Percentiles rank a stretch among this genome's conserved stretches.
These are phyloP conservation scores for Fusarium buharicum DNA, from an alignment of 2,329 filamentous ascomycete species.

Conservation along the genomic window DNA sequence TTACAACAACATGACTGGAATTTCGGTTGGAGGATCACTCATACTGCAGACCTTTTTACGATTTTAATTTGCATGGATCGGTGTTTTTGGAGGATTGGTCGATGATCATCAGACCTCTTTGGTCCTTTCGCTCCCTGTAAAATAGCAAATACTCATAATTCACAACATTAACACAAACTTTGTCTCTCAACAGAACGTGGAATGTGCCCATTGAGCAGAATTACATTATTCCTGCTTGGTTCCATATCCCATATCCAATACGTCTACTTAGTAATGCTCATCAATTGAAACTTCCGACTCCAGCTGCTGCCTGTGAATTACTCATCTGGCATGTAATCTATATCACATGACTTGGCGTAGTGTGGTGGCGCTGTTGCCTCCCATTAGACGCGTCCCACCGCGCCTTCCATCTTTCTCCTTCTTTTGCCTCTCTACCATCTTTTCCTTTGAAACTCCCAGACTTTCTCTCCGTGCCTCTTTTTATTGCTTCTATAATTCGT, in stretches of 20 bases:
- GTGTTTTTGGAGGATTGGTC: slow-evolving; percentile 32
- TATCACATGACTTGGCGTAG: slow-evolving; percentile 55
- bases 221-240: too few species aligned
- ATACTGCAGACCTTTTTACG: not conserved
- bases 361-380: slow-evolving; percentile 43
- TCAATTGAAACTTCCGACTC: not conserved
- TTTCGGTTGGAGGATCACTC: not conserved
- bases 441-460: slow-evolving; percentile 1
- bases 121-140: slow-evolving; percentile 37
- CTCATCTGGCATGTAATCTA: not conserved
- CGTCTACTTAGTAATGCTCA: not conserved
- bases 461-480: not conserved
- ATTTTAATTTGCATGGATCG: slow-evolving; percentile 30
- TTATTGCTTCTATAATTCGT: not conserved
- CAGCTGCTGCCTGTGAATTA: not conserved
- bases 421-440: slow-evolving; percentile 26
- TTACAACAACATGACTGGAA: not conserved
- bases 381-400: slow-evolving; percentile 50
- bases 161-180: slow-evolving; percentile 1
- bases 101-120: slow-evolving; percentile 15
- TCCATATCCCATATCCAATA: too few species aligned
- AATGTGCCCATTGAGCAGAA: not conserved
- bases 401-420: slow-evolving; percentile 42
- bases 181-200: not conserved
- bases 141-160: slow-evolving; percentile 29